Evolutionary conservation across 352 stramenopile genomes (phyloP).

Genomic region (Pythium phragmitis): DNA sequence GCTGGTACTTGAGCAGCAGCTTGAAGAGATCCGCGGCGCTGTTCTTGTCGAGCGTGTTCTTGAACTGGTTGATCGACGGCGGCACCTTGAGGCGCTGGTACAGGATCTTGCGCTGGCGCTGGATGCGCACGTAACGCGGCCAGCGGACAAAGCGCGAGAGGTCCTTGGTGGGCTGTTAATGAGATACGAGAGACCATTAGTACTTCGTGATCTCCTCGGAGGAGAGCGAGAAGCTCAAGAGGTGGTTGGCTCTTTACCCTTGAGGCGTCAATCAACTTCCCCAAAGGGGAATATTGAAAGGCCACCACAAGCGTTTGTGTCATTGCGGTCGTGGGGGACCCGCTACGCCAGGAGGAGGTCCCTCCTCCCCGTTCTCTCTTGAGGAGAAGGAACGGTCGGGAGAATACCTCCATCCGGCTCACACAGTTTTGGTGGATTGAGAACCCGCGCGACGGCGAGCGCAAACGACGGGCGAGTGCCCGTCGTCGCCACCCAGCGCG

Average conservation of each 20-base stretch:
- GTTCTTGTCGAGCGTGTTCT: conserved; percentile 98
- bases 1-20: conserved; percentile 98
- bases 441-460: conserved; percentile 14
- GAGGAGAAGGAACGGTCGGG: background rate
- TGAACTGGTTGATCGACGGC: conserved; percentile 99
- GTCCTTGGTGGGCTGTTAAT: conserved; percentile 91
- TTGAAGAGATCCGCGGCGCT: conserved; percentile 98
- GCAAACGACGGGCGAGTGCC: background rate
- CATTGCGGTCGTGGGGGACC: conserved; percentile 90
- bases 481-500: background rate
- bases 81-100: conserved; percentile 99
- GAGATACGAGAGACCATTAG: background rate
- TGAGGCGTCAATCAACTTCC: conserved; percentile 49
- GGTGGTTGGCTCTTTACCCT: conserved; percentile 64
- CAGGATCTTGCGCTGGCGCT: conserved; percentile 98
- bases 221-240: background rate
- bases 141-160: conserved; percentile 98
- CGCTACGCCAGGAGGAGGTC: conserved; percentile 52
- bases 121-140: conserved; percentile 98
- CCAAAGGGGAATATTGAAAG: conserved; percentile 30
- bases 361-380: background rate
- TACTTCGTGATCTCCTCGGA: background rate
- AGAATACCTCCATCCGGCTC: conserved; percentile 5
- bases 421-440: conserved; percentile 26
- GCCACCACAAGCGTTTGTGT: conserved; percentile 89